Percentiles rank a stretch among this genome's conserved stretches.
Conservation (phyloP, 2,329 filamentous ascomycete species). For the Cylindrodendrum hubeiense region DNA sequence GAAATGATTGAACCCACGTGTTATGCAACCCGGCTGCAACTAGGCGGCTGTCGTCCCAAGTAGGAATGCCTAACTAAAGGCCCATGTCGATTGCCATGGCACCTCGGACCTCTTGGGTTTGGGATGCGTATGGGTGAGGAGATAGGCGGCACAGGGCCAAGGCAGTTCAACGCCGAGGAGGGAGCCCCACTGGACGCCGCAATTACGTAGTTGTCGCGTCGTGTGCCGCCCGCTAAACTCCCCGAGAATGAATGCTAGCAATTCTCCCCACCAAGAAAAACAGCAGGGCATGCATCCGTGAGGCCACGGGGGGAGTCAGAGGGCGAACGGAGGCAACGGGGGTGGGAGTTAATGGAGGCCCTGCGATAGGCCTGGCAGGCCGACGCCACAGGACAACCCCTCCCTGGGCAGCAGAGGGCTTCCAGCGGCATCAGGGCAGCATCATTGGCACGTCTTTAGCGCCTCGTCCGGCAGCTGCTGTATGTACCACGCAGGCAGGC, state of each 20-base stretch:
- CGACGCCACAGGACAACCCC: slow-evolving; percentile 10
- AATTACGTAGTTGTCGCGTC: slow-evolving; percentile 30
- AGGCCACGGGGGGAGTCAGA: slow-evolving; percentile 1
- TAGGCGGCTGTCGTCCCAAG: slow-evolving; percentile 7
- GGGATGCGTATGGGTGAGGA: slow-evolving; percentile 22
- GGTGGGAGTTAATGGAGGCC: not conserved
- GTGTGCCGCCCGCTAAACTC: slow-evolving; percentile 6
- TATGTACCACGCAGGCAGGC: not conserved
- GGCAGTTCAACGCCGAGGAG: slow-evolving; percentile 23
- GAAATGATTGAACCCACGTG: slow-evolving; percentile 24
- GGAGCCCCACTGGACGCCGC: slow-evolving; percentile 25
- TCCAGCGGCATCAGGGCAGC: slow-evolving; percentile 8
- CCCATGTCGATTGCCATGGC: slow-evolving; percentile 10
- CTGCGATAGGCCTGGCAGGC: slow-evolving; percentile 15
- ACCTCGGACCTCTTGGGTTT: slow-evolving; percentile 1
- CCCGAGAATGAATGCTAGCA: not conserved
- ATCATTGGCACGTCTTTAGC: slow-evolving; percentile 10
- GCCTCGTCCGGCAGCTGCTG: slow-evolving; percentile 21
- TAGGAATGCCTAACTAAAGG: slow-evolving; percentile 6
- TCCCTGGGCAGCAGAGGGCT: slow-evolving; percentile 12
- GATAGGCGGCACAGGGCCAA: slow-evolving; percentile 6
- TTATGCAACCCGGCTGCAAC: slow-evolving; percentile 19
- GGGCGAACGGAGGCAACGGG: not conserved
- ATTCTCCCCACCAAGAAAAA: slow-evolving; percentile 6
- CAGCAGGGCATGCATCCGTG: not conserved